Evolutionary conservation across 2,329 filamentous ascomycete genomes (phyloP).

Genomic region (Colletotrichum sp.): DNA sequence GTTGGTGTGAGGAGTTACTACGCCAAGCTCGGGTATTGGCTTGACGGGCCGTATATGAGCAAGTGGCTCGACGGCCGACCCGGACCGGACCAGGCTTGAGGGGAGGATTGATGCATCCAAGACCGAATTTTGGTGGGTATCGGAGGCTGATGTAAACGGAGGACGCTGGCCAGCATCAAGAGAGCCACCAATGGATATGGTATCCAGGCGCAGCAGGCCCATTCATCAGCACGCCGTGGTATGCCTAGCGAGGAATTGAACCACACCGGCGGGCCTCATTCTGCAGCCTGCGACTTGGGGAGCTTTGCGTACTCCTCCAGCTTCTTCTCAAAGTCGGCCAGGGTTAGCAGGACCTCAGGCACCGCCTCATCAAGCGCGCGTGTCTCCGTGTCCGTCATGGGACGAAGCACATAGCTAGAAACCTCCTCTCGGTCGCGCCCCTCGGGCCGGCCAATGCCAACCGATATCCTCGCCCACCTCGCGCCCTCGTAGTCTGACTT

Average conservation of each 20-base stretch:
- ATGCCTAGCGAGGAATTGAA: background rate
- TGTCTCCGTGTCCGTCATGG: constrained; percentile 62
- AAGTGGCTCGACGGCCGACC: constrained; percentile 63
- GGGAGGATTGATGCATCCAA: background rate
- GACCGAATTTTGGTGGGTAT: background rate
- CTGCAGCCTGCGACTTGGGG: background rate
- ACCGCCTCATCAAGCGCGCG: constrained; percentile 57
- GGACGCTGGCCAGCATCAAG: rapidly evolving
- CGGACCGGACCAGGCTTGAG: constrained; percentile 21
- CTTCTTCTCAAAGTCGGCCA: constrained; percentile 49
- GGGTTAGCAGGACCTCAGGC: constrained; percentile 54
- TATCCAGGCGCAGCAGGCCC: background rate
- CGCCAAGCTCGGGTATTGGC: constrained; percentile 86
- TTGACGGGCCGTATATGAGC: constrained; percentile 89
- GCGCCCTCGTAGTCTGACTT: constrained; percentile 44
- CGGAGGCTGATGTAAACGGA: background rate
- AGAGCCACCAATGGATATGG: background rate
- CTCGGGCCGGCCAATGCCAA: constrained; percentile 87
- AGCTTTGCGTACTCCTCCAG: background rate
- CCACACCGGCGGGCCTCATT: background rate
- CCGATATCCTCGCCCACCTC: constrained; percentile 66
- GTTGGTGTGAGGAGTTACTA: constrained; percentile 97
- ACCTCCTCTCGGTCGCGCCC: constrained; percentile 72
- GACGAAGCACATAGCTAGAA: constrained; percentile 76
- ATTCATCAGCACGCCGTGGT: background rate